These are phyloP conservation scores for Raffaelea deltoideospora DNA, from an alignment of 2,329 filamentous ascomycete genomes.

Conservation along the genomic window DNA sequence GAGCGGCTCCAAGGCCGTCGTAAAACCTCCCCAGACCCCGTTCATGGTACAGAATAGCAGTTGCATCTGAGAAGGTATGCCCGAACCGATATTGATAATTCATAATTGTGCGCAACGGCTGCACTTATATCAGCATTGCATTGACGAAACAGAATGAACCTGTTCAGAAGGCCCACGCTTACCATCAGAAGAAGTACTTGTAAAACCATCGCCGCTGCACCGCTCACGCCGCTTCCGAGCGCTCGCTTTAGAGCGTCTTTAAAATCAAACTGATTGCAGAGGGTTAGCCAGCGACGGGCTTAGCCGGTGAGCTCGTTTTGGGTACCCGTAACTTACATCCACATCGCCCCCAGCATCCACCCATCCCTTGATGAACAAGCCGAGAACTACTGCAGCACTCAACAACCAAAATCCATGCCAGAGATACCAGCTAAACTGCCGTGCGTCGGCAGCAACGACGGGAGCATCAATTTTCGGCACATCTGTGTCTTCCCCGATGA, in stretches of 20 bases:
- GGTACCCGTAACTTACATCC: conserved; percentile 16
- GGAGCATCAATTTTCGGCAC: too few relatives aligned
- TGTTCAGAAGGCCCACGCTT: conserved; percentile 1
- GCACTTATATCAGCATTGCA: too few relatives aligned
- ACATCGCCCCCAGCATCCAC: conserved; percentile 25
- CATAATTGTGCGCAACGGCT: conserved; percentile 34
- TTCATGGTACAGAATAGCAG: conserved; percentile 23
- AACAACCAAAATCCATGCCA: conserved; percentile 23
- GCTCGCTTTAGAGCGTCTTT: conserved; percentile 26
- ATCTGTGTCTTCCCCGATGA: not conserved
- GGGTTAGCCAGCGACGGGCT: not conserved
- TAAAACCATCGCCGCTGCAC: conserved; percentile 31
- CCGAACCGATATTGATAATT: conserved; percentile 35
- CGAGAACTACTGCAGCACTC: conserved; percentile 16
- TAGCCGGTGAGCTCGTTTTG: too few relatives aligned
- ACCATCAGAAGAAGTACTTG: conserved; percentile 33
- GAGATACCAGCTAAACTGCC: conserved; percentile 6
- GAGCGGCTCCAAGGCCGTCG: conserved; percentile 26
- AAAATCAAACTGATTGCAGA: conserved; percentile 23
- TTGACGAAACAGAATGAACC: not conserved
- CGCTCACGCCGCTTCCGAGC: conserved; percentile 29
- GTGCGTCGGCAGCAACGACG: too few relatives aligned
- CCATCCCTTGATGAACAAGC: conserved; percentile 28
- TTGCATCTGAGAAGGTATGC: conserved; percentile 23
- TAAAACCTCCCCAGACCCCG: conserved; percentile 29